phyloP scores from a whole-genome alignment of 768 basidiomycete genomes.

The Leccinum barrowsii region DNA sequence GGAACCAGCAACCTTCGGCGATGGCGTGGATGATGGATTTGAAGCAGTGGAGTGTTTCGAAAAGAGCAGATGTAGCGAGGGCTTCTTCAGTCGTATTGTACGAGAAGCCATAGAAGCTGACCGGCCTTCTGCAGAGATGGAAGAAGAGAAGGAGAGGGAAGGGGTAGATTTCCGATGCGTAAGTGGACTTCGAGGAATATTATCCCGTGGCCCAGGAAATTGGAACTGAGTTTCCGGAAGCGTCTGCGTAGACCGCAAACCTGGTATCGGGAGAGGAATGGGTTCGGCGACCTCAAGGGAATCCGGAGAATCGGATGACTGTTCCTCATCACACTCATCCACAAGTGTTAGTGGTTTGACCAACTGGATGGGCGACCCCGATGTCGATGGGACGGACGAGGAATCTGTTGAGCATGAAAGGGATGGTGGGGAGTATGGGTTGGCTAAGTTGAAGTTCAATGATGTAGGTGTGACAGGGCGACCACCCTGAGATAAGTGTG shows the following conservation, averaged over 20 bases:
- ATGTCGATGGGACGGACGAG: conserved; percentile 52
- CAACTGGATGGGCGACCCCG: conserved; percentile 34
- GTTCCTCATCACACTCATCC: conserved; percentile 28
- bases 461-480: conserved; percentile 36
- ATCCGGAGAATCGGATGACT: conserved; percentile 22
- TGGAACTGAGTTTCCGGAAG: conserved; percentile 33
- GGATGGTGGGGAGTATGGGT: conserved; percentile 39
- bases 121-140: conserved; percentile 33
- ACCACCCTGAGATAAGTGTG: conserved; percentile 26
- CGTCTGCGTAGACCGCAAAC: conserved; percentile 19
- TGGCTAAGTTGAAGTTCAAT: conserved; percentile 26
- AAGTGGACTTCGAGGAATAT: conserved; percentile 28
- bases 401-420: conserved; percentile 62
- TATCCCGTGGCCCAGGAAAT: conserved; percentile 43
- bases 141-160: conserved; percentile 31
- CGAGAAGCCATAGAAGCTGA: conserved; percentile 34
- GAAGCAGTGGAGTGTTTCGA: conserved; percentile 59
- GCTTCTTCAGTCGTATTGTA: conserved; percentile 51
- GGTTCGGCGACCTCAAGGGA: conserved; percentile 32
- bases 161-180: conserved; percentile 36
- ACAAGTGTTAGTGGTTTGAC: conserved; percentile 38
- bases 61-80: conserved; percentile 67
- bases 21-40: conserved; percentile 31
- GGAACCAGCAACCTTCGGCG: conserved; percentile 18
- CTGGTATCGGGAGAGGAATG: conserved; percentile 22